Percentiles rank a stretch among this genome's conserved stretches.
phyloP scores from a whole-genome alignment of 2,329 filamentous ascomycete genomes.

The Tolypocladium ovalisporum region DNA sequence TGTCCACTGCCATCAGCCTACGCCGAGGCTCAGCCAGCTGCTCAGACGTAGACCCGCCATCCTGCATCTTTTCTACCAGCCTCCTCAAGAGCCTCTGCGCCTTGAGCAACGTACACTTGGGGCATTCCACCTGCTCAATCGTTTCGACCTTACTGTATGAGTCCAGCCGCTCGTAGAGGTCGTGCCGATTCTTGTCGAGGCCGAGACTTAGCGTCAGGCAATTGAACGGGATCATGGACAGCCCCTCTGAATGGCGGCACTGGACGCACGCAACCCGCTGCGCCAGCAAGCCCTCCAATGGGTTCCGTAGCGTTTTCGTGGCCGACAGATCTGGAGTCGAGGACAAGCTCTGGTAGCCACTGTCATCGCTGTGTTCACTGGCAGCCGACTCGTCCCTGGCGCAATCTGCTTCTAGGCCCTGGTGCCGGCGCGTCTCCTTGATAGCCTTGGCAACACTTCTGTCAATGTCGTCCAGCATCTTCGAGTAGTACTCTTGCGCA shows the following conservation, averaged over 20 bases:
- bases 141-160: constrained; percentile 75
- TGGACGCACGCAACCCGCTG: constrained; percentile 79
- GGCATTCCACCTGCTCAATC: constrained; percentile 84
- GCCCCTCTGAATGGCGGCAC: constrained; percentile 78
- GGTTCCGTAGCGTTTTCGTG: constrained; percentile 47
- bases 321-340: constrained; percentile 26
- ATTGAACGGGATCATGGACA: constrained; percentile 88
- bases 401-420: constrained; percentile 28
- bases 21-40: constrained; percentile 37
- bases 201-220: constrained; percentile 81
- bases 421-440: constrained; percentile 12
- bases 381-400: constrained; percentile 28
- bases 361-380: constrained; percentile 45
- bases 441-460: constrained; percentile 53
- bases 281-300: constrained; percentile 76
- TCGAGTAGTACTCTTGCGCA: constrained; percentile 93
- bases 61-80: constrained; percentile 30
- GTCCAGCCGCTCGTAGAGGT: constrained; percentile 69
- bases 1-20: constrained; percentile 55
- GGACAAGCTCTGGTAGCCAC: constrained; percentile 40
- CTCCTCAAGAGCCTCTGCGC: constrained; percentile 35
- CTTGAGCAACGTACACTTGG: constrained; percentile 73
- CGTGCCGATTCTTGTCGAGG: constrained; percentile 46
- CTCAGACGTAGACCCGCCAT: constrained; percentile 28
- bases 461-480: constrained; percentile 75